These are phyloP conservation scores for Mycena latifolia DNA, from an alignment of 768 basidiomycete genomes.

Conservation along the genomic window DNA sequence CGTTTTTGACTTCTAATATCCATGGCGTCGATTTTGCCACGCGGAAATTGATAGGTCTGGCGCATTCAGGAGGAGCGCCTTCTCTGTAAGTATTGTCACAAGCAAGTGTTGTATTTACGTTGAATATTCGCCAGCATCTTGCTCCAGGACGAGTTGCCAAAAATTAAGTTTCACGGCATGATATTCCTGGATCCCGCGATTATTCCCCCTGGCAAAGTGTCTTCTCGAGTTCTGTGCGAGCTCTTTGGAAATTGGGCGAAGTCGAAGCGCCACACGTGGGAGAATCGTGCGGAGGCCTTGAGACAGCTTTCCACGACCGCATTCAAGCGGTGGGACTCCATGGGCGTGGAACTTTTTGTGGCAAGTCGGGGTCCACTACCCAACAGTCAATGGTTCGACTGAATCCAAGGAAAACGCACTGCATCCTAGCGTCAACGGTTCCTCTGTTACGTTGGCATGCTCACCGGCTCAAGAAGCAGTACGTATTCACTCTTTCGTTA, in stretches of 20 bases:
- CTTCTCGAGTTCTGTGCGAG: conserved; percentile 18
- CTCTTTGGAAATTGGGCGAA: conserved; percentile 36
- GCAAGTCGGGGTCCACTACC: too few species aligned
- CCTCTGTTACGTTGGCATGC: too few species aligned
- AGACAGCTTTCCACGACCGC: conserved; percentile 27
- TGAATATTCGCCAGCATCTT: conserved; percentile 27
- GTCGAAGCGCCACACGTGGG: conserved; percentile 35
- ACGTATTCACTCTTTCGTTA: too few species aligned
- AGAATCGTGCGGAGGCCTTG: conserved; percentile 15
- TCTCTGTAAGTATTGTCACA: conserved; percentile 29
- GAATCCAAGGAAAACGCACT: too few species aligned
- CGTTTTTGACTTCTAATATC: conserved; percentile 11
- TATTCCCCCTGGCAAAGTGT: conserved; percentile 26
- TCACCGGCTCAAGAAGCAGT: too few species aligned
- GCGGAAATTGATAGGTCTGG: conserved; percentile 25
- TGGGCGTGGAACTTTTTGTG: conserved; percentile 29
- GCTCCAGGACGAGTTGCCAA: conserved; percentile 24
- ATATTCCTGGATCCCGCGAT: conserved; percentile 38
- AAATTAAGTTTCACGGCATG: conserved; percentile 25
- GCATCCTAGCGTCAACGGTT: too few species aligned
- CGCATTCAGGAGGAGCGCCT: conserved; percentile 35
- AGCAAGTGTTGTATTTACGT: too few species aligned
- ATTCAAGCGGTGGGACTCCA: conserved; percentile 33
- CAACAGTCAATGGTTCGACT: too few species aligned
- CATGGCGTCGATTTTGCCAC: conserved; percentile 24